Evolutionary conservation across 148 eudicot species (phyloP).

Genomic region (Camellia granthamiana): DNA sequence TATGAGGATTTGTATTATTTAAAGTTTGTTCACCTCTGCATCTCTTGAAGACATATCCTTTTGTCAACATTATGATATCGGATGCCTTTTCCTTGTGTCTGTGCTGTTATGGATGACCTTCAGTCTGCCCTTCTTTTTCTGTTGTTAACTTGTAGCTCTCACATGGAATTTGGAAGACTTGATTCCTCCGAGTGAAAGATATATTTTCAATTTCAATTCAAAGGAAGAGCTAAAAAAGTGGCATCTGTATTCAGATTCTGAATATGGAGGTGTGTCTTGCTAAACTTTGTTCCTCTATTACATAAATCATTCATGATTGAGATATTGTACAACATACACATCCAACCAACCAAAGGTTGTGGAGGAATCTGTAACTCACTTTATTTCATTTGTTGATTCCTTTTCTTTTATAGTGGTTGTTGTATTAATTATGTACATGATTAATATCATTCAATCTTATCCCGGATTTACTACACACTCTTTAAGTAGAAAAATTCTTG

Average conservation of each 20-base stretch:
- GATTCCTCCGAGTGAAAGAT: slow-evolving; percentile 78
- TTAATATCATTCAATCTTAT: background rate
- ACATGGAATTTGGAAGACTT: slow-evolving; percentile 84
- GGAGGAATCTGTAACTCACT: background rate
- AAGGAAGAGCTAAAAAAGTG: slow-evolving; percentile 87
- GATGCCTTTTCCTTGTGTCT: background rate
- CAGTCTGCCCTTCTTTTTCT: background rate
- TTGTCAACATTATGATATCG: background rate
- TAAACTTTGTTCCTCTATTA: slow-evolving; percentile 13
- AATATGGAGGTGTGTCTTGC: slow-evolving; percentile 71
- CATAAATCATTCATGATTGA: background rate
- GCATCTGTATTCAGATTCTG: slow-evolving; percentile 98
- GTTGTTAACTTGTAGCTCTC: slow-evolving; percentile 57
- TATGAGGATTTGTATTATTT: background rate
- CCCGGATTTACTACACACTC: background rate
- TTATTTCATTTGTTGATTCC: background rate
- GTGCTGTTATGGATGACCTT: background rate
- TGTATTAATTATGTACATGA: background rate
- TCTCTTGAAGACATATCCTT: background rate
- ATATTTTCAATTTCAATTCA: slow-evolving; percentile 47
- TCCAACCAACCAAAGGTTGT: background rate
- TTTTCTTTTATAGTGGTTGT: background rate
- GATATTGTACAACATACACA: background rate
- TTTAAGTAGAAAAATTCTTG: no score
- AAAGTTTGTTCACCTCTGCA: background rate